Base-by-base conservation (phyloP, 257 asterid species). In the Nicotiana undulata region DNA sequence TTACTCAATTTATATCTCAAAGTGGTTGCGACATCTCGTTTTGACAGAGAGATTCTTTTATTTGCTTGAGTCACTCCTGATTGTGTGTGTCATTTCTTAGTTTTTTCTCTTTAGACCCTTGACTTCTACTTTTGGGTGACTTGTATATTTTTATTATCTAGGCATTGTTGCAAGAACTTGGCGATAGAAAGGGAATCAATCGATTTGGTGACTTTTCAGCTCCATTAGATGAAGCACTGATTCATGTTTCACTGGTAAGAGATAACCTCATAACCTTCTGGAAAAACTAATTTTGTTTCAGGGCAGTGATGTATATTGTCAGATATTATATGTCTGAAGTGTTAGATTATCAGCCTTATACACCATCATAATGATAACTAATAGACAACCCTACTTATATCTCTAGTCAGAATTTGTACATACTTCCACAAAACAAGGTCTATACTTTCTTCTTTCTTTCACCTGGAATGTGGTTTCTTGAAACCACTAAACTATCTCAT, bases 151-250 rank as follows among this genome's bases (percentile, higher is more conserved):
- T 24, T 81, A 78, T 13, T 56, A 6, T 87, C 83, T 87, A 94
- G 98, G 97, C 97, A 81, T 86, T 96, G 92, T 81, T 91, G 89
- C 92, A 91, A 85, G 97, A 98, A 53, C 98, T 94, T 77, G 98
- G 95, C 51, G 99, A 96, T 86, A 93, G 98, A 82, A 96, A 88
- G 82, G 99, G 99, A 86, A 94, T 94, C 80, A 90, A 90, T 77
- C 91, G 97, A 64, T 94, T 96, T 60, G 98, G 99, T 81, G 96
- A 94, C 89, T 95, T 95, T 88, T 89, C 99, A n/a, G 97, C 97
- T 80, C 98, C 98, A 61, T 97, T 95, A 37, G 99, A 91, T 80
- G 99, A 95, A 89, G 97, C 99, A 72, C 92, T 93, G 55, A 90
- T 95, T 32, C 99, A 93, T 79, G 98, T 95, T 82, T 85, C 97